Base-by-base conservation (phyloP, 805 yeast species). In the Nakazawaea wyomingensis region DNA sequence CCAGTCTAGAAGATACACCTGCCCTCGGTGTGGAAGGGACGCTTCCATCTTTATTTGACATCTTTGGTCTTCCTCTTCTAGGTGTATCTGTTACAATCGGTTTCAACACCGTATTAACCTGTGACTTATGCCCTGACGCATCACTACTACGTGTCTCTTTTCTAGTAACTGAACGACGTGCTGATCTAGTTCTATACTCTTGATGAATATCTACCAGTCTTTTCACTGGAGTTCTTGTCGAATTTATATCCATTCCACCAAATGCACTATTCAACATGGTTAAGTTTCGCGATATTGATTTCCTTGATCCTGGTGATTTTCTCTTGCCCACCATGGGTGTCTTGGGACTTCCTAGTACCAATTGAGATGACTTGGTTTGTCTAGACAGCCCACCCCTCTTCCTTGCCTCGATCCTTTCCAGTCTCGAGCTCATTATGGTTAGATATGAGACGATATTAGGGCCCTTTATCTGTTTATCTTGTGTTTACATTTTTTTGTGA, bases 321-420 rank as follows among this genome's bases (percentile, higher is more conserved):
- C 29, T 11, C 11, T 11, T 11, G 27, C 8, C 27, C 27, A 8
- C 11, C 27, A 8, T 24, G 27, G 42, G 40, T 11, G 48, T 39
- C 22, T 35, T 37, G 11, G 56, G 58, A 6, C 56, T 45, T 10
- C 48, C 48, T 7, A 60, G 34, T 7, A 58, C 60, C 3, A 59
- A 41, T 13, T 51, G 59, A 11, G 52, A 49, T 22, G 57, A 48
- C 26, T 54, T 54, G 13, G 58, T 48, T 21, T 45, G 50, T 24
- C 66, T 39, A 17, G 49, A 47, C 9, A 60, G 63, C 11, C 59
- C 50, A 3, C 66, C 66, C 31, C 66, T 45, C 41, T 59, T 55
- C 19, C 66, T 45, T 2, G 55, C 49, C 46, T 57, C 65, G 27
- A 36, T 22, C 17, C 32, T 36, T 2, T 31, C 36, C 9, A 19